A percentile compares a stretch with the other conserved stretches of the same genome.
phyloP scores from a whole-genome alignment of 2,329 filamentous ascomycete species.

The Neonectria sp. region DNA sequence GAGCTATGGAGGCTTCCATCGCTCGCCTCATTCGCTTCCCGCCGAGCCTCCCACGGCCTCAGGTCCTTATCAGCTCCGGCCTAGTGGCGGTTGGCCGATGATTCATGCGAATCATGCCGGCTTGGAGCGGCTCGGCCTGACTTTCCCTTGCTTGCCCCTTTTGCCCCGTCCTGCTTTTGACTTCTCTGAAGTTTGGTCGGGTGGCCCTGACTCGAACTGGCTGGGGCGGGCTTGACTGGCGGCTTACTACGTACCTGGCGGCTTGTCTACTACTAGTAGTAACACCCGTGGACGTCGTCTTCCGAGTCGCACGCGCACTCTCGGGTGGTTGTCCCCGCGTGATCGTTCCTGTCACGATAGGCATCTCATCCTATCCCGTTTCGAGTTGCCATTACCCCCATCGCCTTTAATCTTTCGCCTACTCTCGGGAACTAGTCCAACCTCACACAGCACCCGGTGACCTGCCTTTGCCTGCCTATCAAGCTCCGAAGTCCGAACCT shows the following conservation, averaged over 20 bases:
- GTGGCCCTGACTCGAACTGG: constrained; percentile 25
- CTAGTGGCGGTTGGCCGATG: neutral
- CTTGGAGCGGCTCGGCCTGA: constrained; percentile 19
- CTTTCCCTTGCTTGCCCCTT: constrained; percentile 24
- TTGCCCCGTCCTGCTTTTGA: constrained; percentile 28
- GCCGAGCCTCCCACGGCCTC: constrained; percentile 15
- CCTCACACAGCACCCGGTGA: constrained; percentile 39
- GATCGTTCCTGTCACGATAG: constrained; percentile 18
- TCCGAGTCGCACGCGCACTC: constrained; percentile 9
- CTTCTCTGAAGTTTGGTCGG: constrained; percentile 24
- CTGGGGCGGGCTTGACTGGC: constrained; percentile 22
- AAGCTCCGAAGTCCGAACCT: constrained; percentile 31
- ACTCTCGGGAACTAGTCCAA: constrained; percentile 32
- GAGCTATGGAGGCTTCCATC: neutral
- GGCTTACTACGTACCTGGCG: neutral
- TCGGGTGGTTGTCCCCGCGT: constrained; percentile 19
- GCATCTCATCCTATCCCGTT: constrained; percentile 28
- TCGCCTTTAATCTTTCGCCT: constrained; percentile 23
- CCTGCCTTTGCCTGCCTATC: constrained; percentile 40
- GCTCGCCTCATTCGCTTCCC: constrained; percentile 12
- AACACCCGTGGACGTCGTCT: neutral
- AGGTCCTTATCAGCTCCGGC: constrained; percentile 17
- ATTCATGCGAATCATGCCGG: constrained; percentile 8
- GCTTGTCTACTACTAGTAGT: neutral
- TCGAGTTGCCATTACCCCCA: constrained; percentile 26